Conservation (phyloP, 1,284 basidiomycete genomes). For the Ceratobasidium sp. region DNA sequence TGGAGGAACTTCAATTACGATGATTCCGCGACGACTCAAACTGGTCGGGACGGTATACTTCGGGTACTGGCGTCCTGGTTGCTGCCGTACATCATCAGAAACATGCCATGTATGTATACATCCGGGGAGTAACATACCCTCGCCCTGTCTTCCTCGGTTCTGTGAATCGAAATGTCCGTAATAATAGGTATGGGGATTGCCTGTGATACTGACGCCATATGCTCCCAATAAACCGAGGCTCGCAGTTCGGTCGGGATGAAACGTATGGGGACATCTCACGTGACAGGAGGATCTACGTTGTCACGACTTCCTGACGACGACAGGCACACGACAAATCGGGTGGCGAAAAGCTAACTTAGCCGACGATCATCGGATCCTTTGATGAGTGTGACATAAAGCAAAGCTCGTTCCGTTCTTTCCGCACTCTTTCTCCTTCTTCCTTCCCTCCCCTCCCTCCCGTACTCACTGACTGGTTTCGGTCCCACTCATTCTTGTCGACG, state of each 20-base stretch:
- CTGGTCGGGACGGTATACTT: too few species aligned
- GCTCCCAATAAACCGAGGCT: not conserved
- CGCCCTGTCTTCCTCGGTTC: not conserved
- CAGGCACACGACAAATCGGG: not conserved
- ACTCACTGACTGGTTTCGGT: not conserved
- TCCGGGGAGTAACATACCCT: too few species aligned
- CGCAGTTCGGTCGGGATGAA: not conserved
- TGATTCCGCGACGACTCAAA: too few species aligned
- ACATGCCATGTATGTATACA: too few species aligned
- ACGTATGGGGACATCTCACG: not conserved
- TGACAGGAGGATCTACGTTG: constrained; percentile 18
- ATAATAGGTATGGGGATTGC: not conserved
- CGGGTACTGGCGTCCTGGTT: too few species aligned
- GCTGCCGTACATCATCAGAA: too few species aligned
- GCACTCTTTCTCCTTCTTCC: not conserved
- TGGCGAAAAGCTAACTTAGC: not conserved
- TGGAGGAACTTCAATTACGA: too few species aligned
- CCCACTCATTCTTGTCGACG: constrained; percentile 24
- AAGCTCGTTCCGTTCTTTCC: not conserved
- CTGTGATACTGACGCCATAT: not conserved
- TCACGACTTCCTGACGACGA: not conserved
- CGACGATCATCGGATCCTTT: constrained; percentile 3
- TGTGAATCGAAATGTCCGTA: not conserved
- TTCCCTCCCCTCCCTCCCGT: not conserved
- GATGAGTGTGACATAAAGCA: not conserved